Evolutionary conservation across 2,329 filamentous ascomycete genomes (phyloP).

Genomic region (Pezizomycotina sp.): DNA sequence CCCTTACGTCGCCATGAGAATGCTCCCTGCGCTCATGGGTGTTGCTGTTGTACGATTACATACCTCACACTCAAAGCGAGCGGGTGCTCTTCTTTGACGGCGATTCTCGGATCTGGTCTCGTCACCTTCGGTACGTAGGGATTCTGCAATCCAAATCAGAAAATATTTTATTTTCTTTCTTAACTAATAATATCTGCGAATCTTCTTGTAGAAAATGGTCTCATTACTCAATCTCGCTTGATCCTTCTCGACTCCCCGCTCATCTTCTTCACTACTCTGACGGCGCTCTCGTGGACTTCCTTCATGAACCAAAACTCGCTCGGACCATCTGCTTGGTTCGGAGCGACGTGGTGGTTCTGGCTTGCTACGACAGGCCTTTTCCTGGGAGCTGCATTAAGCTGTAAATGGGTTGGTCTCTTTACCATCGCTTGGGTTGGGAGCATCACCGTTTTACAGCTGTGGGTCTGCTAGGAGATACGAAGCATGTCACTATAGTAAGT

Average conservation of each 20-base stretch:
- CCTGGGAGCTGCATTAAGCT: conserved; percentile 77
- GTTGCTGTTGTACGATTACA: conserved; percentile 74
- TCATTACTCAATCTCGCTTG: conserved; percentile 83
- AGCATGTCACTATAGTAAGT: conserved; percentile 60
- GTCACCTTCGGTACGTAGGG: conserved; percentile 64
- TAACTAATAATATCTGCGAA: conserved; percentile 26
- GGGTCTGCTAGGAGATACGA: conserved; percentile 85
- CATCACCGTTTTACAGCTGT: conserved; percentile 80
- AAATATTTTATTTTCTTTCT: not conserved
- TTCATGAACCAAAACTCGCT: conserved; percentile 96
- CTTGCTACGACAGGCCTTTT: conserved; percentile 69
- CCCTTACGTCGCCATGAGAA: conserved; percentile 92
- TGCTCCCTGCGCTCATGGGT: conserved; percentile 79
- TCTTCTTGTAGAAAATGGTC: conserved; percentile 58
- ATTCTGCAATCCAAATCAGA: conserved; percentile 19
- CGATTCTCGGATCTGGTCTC: conserved; percentile 64
- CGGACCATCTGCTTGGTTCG: conserved; percentile 74
- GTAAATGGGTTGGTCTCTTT: conserved; percentile 98
- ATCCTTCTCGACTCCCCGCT: conserved; percentile 93
- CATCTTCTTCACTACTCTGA: conserved; percentile 83
- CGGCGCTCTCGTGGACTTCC: conserved; percentile 72
- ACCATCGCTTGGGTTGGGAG: conserved; percentile 95
- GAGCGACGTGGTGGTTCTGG: conserved; percentile 96
- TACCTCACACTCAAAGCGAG: conserved; percentile 85
- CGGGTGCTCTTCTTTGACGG: conserved; percentile 74